phyloP scores from a whole-genome alignment of 805 yeast species.

The Hanseniaspora jakobsenii region DNA sequence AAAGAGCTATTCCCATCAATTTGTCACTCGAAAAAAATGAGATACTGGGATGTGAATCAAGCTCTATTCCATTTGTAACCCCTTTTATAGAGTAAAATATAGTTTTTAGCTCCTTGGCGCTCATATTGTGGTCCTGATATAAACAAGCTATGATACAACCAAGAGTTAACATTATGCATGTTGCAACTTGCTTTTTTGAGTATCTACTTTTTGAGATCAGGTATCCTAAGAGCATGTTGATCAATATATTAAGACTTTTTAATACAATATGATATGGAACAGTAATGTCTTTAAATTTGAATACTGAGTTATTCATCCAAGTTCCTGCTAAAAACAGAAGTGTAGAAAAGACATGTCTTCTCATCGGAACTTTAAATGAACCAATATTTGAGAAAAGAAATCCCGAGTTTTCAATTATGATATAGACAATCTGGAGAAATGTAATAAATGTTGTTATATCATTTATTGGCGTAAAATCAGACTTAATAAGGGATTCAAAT shows the following conservation, averaged over 20 bases:
- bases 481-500: conserved; percentile 40
- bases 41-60: background rate
- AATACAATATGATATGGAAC: conserved; percentile 58
- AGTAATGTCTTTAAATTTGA: conserved; percentile 40
- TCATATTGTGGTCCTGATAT: conserved; percentile 25
- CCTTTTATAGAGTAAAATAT: conserved; percentile 2
- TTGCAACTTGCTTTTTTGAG: conserved; percentile 34
- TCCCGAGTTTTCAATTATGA: conserved; percentile 30
- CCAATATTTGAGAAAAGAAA: background rate
- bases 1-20: conserved; percentile 30
- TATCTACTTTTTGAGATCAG: conserved; percentile 37
- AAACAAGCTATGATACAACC: conserved; percentile 42
- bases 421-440: conserved; percentile 43
- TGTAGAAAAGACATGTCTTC: conserved; percentile 37
- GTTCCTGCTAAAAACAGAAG: conserved; percentile 40
- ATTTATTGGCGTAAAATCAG: conserved; percentile 22
- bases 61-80: background rate
- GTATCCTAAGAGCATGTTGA: conserved; percentile 48
- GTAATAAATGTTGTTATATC: conserved; percentile 44
- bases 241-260: conserved; percentile 50
- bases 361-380: conserved; percentile 29
- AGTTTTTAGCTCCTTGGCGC: conserved; percentile 12
- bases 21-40: background rate
- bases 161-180: conserved; percentile 40
- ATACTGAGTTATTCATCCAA: conserved; percentile 45